These are phyloP conservation scores for Castanopsis chinensis DNA, from an alignment of 306 rosid species.

Conservation along the genomic window DNA sequence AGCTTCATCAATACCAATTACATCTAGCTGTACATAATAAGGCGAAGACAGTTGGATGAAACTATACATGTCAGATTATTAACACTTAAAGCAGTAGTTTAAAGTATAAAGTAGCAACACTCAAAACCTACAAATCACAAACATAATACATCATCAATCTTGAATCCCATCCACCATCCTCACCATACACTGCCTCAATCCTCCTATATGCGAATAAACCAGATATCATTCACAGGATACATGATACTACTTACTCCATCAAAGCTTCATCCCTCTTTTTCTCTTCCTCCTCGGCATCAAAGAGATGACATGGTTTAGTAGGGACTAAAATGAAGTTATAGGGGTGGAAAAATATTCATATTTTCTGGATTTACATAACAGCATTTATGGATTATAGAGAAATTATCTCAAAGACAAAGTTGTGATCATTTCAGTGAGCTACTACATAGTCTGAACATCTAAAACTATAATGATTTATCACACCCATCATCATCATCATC, in stretches of 20 bases:
- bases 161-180: not conserved
- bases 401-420: not conserved
- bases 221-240: not conserved
- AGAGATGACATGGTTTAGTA: not conserved
- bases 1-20: constrained; percentile 91
- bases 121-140: not conserved
- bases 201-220: not conserved
- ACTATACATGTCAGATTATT: not conserved
- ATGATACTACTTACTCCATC: not conserved
- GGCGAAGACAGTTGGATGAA: not conserved
- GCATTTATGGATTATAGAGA: too few species aligned
- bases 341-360: not conserved
- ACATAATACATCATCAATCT: not conserved
- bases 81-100: not conserved
- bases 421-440: not conserved
- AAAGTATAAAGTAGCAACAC: not conserved
- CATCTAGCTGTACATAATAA: constrained; percentile 64
- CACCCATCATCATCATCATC: not conserved
- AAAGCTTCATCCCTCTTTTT: not conserved
- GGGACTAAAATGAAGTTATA: not conserved
- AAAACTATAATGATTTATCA: not conserved
- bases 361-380: not conserved
- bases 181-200: not conserved
- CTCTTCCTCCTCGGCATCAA: not conserved
- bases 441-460: not conserved